Conservation (phyloP, 805 yeast species). For the Schizosaccharomyces cryophilus region DNA sequence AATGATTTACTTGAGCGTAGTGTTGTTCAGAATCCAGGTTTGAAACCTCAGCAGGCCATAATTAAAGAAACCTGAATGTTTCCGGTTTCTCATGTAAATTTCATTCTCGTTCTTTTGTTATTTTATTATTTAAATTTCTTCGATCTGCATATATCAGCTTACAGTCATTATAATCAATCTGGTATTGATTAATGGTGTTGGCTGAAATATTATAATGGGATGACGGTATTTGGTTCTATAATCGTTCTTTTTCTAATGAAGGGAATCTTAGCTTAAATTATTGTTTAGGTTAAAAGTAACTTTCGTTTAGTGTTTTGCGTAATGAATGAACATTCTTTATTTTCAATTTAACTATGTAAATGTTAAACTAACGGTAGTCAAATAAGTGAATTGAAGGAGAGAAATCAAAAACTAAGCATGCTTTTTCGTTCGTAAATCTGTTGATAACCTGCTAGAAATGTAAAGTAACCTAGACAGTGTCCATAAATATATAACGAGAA, state of each 20-base stretch:
- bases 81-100: not conserved
- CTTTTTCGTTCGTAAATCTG: not conserved
- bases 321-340: not conserved
- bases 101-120: not conserved
- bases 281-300: not conserved
- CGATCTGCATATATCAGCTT: not conserved
- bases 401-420: not conserved
- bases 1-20: not conserved
- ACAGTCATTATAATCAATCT: too few species aligned
- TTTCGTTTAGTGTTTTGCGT: not conserved
- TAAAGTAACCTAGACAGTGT: constrained; percentile 6
- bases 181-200: too few species aligned
- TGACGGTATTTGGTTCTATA: not conserved
- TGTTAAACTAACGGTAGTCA: not conserved
- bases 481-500: constrained; percentile 65
- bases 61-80: not conserved
- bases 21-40: not conserved
- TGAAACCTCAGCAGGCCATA: not conserved
- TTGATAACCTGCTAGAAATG: not conserved
- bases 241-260: not conserved
- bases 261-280: not conserved
- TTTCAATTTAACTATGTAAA: not conserved
- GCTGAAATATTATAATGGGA: not conserved
- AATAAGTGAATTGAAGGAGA: not conserved
- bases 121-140: not conserved